Base-by-base conservation (phyloP, 225 moss, liverwort and hornwort genomes). In the Physcomitrium patens region DNA sequence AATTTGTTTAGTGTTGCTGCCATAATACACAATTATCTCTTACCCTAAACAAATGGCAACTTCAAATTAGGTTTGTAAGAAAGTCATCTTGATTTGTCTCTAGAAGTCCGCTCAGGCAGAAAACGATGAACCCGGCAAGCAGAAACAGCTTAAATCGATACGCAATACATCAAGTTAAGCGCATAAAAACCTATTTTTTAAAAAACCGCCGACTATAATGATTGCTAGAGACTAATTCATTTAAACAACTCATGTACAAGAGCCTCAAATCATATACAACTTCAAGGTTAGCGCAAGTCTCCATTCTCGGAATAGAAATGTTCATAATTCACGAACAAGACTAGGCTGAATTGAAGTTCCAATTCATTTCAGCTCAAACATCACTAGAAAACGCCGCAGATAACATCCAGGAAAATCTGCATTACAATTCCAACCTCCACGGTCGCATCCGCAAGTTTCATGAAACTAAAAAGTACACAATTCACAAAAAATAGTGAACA, bases 201-300 rank as follows among this genome's bases (percentile, higher is more conserved):
- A 58, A 64, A 12, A 28, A 48, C 23, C 19, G 22, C 55, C 43
- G 16, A 49, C 65, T 76, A 65, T 69, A 76, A 69, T 65, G 59
- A 24, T 24, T 24, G 24, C 24, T 24, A 24, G 24, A 24, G 24
- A 24, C 24, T 24, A 24, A 24, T 24, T 1, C 1, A 24, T 24
- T 24, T 24, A 24, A 24, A 24, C 24, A 24, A 24, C 24, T 24
- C 24, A 24, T 24, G 24, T 24, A 24, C 24, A 1, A 24, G 24
- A 24, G 24, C 24, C 24, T 24, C 24, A 24, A 24, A 1, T 1
- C 24, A 24, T 24, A 1, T 1, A 24, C 24, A 24, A 24, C 24
- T 24, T 24, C 24, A 24, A 24, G 24, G 24, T 1, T 24, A 24
- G 24, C 24, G 24, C 24, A 24, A 24, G 24, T 24, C 24, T 24